Evolutionary conservation across 176 grass and related monocot species (phyloP), one percentile per base, ranked within the genome.

Genomic region (Ensete ventricosum): DNA sequence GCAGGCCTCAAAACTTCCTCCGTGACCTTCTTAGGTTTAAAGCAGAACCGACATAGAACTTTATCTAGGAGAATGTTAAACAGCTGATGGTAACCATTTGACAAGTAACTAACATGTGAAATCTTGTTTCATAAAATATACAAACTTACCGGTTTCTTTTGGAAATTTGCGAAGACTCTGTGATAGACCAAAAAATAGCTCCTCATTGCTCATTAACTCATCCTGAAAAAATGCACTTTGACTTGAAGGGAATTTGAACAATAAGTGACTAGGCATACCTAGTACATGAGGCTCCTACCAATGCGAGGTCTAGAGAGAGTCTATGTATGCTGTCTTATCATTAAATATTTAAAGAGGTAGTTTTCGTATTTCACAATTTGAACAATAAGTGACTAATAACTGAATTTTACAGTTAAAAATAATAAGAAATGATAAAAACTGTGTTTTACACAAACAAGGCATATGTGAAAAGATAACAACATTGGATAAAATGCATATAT

Each of bases 161-260:
- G 93, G 93, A 90, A 97, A 97, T 82, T 97, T 97, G 17, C 93
- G 82, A 76, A 97, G 93, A 83, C 85, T 84, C 73, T 97, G 93
- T 69, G 87, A 84, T 75, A 97, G 84, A n/a, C 93, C 88, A 85
- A 97, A 97, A 82, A 90, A 97, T 50, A 97, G 81, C 55, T 97
- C 93, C 71, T 97, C 90, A 23, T 93, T 97, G 81, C 84, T 89
- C 90, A 90, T 82, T 80, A 97, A 78, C 75, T 97, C 90, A 78
- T 97, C 90, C 93, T 97, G 57, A 83, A 83, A 55, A 55, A 55
- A 9, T n/a, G 2, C 19, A 52, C n/a, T 22, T 21, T 21, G 27
- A 27, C 8, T 65, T 65, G 0, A 65, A 65, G 9, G 10, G 4
- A n/a, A 71, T 83, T 88, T 34, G 26, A 69, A 62, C 64, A 76